Conservation (phyloP, 2,329 filamentous ascomycete species). For the Trichophyton simii region DNA sequence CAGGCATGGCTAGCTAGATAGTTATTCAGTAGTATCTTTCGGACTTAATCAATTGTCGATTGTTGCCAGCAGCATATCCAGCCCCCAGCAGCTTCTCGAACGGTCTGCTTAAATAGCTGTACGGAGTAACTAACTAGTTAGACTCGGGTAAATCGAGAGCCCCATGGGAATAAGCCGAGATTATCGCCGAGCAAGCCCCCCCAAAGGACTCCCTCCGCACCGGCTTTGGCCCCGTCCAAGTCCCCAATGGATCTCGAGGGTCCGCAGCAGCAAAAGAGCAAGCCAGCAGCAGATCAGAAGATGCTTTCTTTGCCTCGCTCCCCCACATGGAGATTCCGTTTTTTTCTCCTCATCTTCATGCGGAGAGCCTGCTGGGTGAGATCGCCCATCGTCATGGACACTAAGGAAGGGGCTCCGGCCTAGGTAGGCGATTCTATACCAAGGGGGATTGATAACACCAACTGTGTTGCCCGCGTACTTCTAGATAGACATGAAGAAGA, state of each 20-base stretch:
- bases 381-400: too few species aligned
- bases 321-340: background rate
- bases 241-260: background rate
- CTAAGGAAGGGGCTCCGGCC: too few species aligned
- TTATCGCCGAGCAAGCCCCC: background rate
- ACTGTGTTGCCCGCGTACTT: too few species aligned
- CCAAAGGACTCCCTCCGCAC: background rate
- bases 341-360: too few species aligned
- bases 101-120: background rate
- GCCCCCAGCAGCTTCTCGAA: background rate
- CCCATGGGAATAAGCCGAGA: background rate
- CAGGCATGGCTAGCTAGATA: constrained; percentile 3
- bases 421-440: too few species aligned
- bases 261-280: background rate
- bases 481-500: too few species aligned
- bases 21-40: too few species aligned
- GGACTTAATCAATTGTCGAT: background rate
- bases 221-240: background rate
- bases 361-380: too few species aligned
- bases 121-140: background rate
- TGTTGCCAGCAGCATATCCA: background rate
- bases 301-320: background rate
- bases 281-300: background rate
- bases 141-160: background rate
- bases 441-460: too few species aligned